Evolutionary conservation across 2,329 filamentous ascomycete genomes (phyloP).

Genomic region (Aspergillus thermomutatus): DNA sequence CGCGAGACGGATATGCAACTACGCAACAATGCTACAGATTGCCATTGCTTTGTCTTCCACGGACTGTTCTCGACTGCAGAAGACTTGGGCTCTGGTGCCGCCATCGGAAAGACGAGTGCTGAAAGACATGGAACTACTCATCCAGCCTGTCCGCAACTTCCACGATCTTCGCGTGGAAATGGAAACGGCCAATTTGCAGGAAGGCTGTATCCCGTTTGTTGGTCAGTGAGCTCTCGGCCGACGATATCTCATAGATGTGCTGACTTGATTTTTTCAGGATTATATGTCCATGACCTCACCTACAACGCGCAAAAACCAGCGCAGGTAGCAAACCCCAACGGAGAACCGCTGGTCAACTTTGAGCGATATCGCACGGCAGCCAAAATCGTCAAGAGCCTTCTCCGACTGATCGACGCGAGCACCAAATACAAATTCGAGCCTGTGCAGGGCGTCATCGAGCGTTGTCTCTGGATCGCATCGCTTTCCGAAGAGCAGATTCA

Average conservation of each 20-base stretch:
- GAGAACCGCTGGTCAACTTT: constrained; percentile 62
- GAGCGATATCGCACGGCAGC: constrained; percentile 65
- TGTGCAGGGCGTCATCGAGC: constrained; percentile 56
- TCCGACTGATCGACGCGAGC: constrained; percentile 62
- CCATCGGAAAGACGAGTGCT: constrained; percentile 53
- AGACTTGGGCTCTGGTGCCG: constrained; percentile 59
- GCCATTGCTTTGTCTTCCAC: constrained; percentile 60
- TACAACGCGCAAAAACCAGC: constrained; percentile 66
- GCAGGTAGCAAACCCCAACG: constrained; percentile 47
- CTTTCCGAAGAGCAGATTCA: constrained; percentile 58
- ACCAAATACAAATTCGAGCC: constrained; percentile 59
- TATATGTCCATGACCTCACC: constrained; percentile 65
- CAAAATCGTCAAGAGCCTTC: constrained; percentile 61
- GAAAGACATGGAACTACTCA: constrained; percentile 57
- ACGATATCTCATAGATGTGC: neutral
- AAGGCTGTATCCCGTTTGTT: constrained; percentile 65
- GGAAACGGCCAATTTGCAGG: constrained; percentile 57
- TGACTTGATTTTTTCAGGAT: constrained; percentile 37
- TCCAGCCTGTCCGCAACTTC: constrained; percentile 63
- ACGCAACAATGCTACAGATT: constrained; percentile 64
- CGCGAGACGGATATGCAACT: constrained; percentile 58
- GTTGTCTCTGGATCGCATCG: constrained; percentile 63
- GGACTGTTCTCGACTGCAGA: constrained; percentile 55
- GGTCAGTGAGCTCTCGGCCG: constrained; percentile 38
- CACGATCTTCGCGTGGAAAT: constrained; percentile 61